Base-by-base conservation (phyloP, 1,139 yeast genomes). In the Debaryomyces udenii region DNA sequence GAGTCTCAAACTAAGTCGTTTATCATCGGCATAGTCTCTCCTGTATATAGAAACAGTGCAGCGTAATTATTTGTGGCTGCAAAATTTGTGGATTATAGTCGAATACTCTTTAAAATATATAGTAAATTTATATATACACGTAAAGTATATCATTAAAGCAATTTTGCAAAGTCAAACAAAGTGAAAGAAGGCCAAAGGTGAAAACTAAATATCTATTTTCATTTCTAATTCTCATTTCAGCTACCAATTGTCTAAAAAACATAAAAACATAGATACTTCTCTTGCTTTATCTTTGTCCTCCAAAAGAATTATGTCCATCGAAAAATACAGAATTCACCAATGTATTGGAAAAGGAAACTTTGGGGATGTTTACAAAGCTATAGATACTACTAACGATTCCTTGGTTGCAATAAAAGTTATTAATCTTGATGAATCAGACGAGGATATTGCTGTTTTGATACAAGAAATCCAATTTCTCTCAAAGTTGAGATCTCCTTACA, bases 271-370 rank as follows among this genome's bases (percentile, higher is more conserved):
- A 20, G 7, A 20, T 7, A 6, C 7, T 20, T 20, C 5, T 7
- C 5, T 39, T 26, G 35, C 32, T 33, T 33, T 24, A 22, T 20
- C 22, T 20, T 20, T 20, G 22, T 20, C 22, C 22, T 20, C 22
- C 7, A 5, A 22, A 10, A 10, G 28, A 20, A 33, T n/a, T 24
- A 57, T 57, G 60, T 51, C 52, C 2, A 37, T 44, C 3, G 52
- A 53, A 13, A 44, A 49, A 18, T 81, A 72, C 53, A 60, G 62
- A 6, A 52, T 83, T 31, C 60, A 74, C 37, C 76, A 80, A 44
- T 82, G 90, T 53, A 79, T 86, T 28, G 96, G 96, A 0, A 72
- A 78, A 46, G 96, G 96, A 1, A 86, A 86, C 51, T 89, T 88
- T 68, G 96, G 96, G 11, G 91, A 86, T 56, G 96, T 89, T 33